Evolutionary conservation across 805 yeast genomes (phyloP), one percentile per base, ranked within the genome.

Genomic region (Ogataea neopini): DNA sequence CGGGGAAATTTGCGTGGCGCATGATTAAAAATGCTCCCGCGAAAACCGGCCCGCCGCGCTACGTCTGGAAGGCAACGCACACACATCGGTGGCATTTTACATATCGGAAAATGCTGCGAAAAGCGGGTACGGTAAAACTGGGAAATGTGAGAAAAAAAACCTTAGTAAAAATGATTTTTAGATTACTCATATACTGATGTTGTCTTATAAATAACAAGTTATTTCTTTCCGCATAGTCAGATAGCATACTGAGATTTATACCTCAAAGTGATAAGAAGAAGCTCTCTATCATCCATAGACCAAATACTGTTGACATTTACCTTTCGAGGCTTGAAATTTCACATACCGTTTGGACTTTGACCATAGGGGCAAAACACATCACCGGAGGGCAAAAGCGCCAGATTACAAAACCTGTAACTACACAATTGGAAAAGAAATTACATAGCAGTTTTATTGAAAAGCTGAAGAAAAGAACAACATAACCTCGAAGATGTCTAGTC

Each of bases 401-500:
- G 34, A 30, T 30, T 30, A 22, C 32, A 4, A 9, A 30, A 8
- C 14, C 9, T 13, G n/a, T 13, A 8, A 30, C 15, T 3, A 6
- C 15, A 30, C 18, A 30, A 30, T 30, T 30, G 34, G 30, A n/a
- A 22, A 5, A 7, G 20, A 17, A 23, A 18, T 28, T 8, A 11
- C 30, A 28, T n/a, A 13, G 14, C 14, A n/a, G 30, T 13, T 11
- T 4, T n/a, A 28, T n/a, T 11, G 30, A 28, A n/a, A 28, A 28
- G 30, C 14, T 6, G 30, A 28, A 28, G 10, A 10, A 28, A 28
- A 28, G 9, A 14, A 15, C 10, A 3, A 15, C 42, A 25, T 18
- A 5, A 39, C 23, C 33, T 9, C 22, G 10, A 38, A 14, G 6
- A 52, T 52, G 56, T 32, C 51, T 6, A 50, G 53, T 34, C 59